Conservation (phyloP, 768 basidiomycete genomes). For the Rhodotorula kratochvilovae region DNA sequence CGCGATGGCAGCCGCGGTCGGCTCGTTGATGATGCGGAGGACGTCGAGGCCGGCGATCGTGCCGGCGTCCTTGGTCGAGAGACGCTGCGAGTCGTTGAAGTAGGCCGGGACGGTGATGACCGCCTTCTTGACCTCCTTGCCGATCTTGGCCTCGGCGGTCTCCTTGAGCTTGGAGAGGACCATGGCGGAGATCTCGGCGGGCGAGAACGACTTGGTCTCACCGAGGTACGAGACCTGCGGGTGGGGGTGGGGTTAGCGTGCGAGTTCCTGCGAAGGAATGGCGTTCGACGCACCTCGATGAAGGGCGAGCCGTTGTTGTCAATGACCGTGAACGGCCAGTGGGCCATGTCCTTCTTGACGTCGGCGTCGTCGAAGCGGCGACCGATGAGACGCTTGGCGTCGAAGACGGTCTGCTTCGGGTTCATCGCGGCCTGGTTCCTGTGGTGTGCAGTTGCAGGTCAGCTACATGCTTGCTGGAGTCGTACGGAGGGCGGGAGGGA, state of each 20-base stretch:
- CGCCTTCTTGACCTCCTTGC: constrained; percentile 94
- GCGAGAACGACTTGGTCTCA: constrained; percentile 93
- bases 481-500: not conserved
- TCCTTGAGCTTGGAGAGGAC: constrained; percentile 99
- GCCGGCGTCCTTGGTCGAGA: constrained; percentile 98
- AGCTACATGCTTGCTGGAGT: no score
- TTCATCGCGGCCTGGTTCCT: constrained; percentile 98
- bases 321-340: constrained; percentile 92
- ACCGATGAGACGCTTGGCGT: constrained; percentile 98
- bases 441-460: not conserved
- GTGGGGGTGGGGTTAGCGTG: not conserved
- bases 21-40: constrained; percentile 99
- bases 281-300: constrained; percentile 54
- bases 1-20: constrained; percentile 98
- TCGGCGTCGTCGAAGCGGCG: constrained; percentile 93
- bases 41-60: constrained; percentile 96
- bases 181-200: constrained; percentile 99
- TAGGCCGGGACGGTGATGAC: constrained; percentile 96
- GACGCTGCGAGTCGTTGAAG: constrained; percentile 99
- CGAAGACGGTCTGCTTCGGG: constrained; percentile 97
- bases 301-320: constrained; percentile 95
- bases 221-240: constrained; percentile 76
- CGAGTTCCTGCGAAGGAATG: not conserved
- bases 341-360: constrained; percentile 86
- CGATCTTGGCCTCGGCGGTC: constrained; percentile 94